Percentiles rank a stretch among this genome's conserved stretches.
Conservation (phyloP, 352 stramenopile species). For the Phytophthora sp. region DNA sequence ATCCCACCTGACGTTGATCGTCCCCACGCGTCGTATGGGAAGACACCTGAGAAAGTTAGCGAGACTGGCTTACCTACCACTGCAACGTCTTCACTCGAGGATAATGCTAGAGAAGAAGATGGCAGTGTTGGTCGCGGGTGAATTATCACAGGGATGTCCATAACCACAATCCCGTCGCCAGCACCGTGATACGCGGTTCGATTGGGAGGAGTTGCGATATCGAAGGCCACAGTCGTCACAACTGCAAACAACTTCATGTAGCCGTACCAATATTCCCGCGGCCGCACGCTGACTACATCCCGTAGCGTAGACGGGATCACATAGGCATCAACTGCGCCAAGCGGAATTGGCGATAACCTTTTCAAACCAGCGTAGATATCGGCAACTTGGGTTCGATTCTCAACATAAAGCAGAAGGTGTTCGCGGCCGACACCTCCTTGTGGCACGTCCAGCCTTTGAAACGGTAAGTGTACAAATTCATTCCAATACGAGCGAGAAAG, state of each 20-base stretch:
- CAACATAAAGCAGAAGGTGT: slow-evolving; percentile 48
- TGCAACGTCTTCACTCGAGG: not conserved
- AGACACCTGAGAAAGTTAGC: slow-evolving; percentile 21
- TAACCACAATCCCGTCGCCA: slow-evolving; percentile 45
- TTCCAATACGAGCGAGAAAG: slow-evolving; percentile 33
- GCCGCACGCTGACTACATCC: slow-evolving; percentile 36
- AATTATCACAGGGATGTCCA: slow-evolving; percentile 46
- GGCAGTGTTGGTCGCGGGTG: slow-evolving; percentile 29
- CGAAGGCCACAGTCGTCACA: slow-evolving; percentile 48
- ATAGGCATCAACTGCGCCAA: slow-evolving; percentile 41
- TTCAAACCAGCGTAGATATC: slow-evolving; percentile 49
- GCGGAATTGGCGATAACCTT: slow-evolving; percentile 17
- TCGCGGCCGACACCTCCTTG: slow-evolving; percentile 45
- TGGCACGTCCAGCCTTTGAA: slow-evolving; percentile 39
- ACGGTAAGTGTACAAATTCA: slow-evolving; percentile 50
- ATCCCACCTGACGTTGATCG: slow-evolving; percentile 21
- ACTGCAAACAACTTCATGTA: slow-evolving; percentile 52
- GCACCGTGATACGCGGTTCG: slow-evolving; percentile 37
- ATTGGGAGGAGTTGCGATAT: slow-evolving; percentile 34
- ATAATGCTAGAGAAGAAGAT: slow-evolving; percentile 22
- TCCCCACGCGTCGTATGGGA: slow-evolving; percentile 17
- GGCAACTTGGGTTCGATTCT: slow-evolving; percentile 39
- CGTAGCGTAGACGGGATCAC: slow-evolving; percentile 43
- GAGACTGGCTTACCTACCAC: slow-evolving; percentile 35
- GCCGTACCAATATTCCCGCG: slow-evolving; percentile 36